phyloP scores from a whole-genome alignment of 495 filamentous ascomycete genomes.

The Trichoderma orchidacearum region DNA sequence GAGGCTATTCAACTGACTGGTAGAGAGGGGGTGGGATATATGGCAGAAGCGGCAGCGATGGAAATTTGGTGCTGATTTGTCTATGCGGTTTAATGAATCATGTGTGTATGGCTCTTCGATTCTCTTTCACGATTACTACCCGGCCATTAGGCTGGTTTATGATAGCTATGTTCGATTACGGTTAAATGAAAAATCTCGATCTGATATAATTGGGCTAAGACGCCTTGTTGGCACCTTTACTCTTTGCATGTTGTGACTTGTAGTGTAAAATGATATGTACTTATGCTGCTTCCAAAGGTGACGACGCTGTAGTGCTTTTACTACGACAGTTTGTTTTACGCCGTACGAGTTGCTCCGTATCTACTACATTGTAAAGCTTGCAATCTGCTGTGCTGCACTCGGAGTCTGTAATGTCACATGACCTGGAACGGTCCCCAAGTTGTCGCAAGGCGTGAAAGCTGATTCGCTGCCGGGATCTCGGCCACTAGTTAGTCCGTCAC shows the following conservation, averaged over 20 bases:
- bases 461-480: not conserved
- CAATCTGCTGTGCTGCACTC: no score
- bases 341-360: no score
- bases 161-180: not conserved
- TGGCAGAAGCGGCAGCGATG: not conserved
- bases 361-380: no score
- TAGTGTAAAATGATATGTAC: no score
- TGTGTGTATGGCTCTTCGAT: not conserved
- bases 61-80: not conserved
- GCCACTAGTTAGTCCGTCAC: not conserved
- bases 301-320: no score
- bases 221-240: no score
- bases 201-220: no score
- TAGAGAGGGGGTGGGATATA: not conserved
- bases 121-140: not conserved
- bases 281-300: no score
- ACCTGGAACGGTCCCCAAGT: no score
- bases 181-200: not conserved
- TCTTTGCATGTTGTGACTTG: no score
- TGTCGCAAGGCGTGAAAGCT: no score
- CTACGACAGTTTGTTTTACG: no score
- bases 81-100: not conserved
- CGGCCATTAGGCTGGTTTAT: not conserved
- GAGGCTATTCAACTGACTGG: not conserved
- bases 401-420: not conserved